Evolutionary conservation across 2,329 filamentous ascomycete species (phyloP), one percentile per base, ranked within the genome.

Genomic region (Penicillium brevicompactum): DNA sequence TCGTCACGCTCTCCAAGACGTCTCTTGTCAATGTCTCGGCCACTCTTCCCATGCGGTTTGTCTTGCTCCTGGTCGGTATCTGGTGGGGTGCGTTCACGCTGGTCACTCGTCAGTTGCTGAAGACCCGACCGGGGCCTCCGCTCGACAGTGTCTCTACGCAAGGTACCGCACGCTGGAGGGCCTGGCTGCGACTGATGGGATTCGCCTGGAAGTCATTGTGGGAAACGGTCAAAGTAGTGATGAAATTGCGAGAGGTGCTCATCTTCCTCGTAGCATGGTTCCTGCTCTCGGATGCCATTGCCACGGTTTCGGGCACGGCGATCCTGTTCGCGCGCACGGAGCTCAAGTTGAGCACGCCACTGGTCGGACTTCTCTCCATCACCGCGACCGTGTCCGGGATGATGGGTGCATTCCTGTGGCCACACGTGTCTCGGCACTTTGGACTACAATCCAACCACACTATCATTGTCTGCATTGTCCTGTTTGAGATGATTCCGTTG

Each of bases 1-100:
- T 96, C 4, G 80, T 91, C 50, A 75, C 78, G 2, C 59, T 72
- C 14, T 68, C 63, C 21, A 74, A 75, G 52, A 72, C 70, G 7
- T 64, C 66, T 5, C 59, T 72, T 5, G 55, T 67, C 1, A 83
- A 89, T 72, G 80, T 83, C 16, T 91, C 89, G 46, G 87, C 87
- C 4, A 91, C 87, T 0, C 89, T 90, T 77, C 88, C 90, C 0
- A 86, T 95, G 51, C 86, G 91, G 1, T 81, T 96, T 1, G 92
- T 93, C 0, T 80, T 97, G 16, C 89, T 93, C 67, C 77, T 91
- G 49, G 86, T 96, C 40, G 92, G 92, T 24, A 75, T 84, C 27
- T 97, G 92, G 92, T 97, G 92, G 92, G 85, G 89, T 34, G 60
- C 87, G 21, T 96, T 97, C 71, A 94, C 90, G 2, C 83, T 96